These are phyloP conservation scores for Pseudofabraea citricarpa DNA, from an alignment of 2,329 filamentous ascomycete species.

Conservation along the genomic window DNA sequence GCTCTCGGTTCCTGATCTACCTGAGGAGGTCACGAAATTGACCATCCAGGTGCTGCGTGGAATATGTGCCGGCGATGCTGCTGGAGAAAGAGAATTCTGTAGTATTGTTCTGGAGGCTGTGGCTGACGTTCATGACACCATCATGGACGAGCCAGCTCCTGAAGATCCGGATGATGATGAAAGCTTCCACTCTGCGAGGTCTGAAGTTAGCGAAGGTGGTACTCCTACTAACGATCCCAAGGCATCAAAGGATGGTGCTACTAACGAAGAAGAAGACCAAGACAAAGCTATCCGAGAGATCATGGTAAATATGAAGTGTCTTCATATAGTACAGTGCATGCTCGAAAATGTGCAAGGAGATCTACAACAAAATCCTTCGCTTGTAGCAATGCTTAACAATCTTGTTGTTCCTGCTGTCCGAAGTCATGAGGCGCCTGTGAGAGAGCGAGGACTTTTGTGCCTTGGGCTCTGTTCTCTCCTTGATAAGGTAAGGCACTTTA, in stretches of 20 bases:
- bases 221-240: conserved; percentile 41
- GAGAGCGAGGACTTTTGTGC: conserved; percentile 85
- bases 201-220: conserved; percentile 69
- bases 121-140: conserved; percentile 93
- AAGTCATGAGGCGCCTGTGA: conserved; percentile 86
- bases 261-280: conserved; percentile 61
- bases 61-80: conserved; percentile 71
- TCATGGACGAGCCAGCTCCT: conserved; percentile 61
- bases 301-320: conserved; percentile 96
- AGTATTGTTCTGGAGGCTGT: conserved; percentile 87
- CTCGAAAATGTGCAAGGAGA: conserved; percentile 86
- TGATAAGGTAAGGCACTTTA: conserved; percentile 54
- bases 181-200: conserved; percentile 91
- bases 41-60: conserved; percentile 75
- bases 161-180: conserved; percentile 60
- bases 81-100: conserved; percentile 78
- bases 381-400: conserved; percentile 98
- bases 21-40: conserved; percentile 89
- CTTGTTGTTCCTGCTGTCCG: conserved; percentile 92
- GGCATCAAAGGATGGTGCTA: conserved; percentile 37
- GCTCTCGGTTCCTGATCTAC: conserved; percentile 78
- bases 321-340: conserved; percentile 97
- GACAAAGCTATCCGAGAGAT: conserved; percentile 83
- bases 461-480: conserved; percentile 87
- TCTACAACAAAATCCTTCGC: conserved; percentile 80